Evolutionary conservation across 2,329 filamentous ascomycete genomes (phyloP).

Genomic region (Fusarium sp.): DNA sequence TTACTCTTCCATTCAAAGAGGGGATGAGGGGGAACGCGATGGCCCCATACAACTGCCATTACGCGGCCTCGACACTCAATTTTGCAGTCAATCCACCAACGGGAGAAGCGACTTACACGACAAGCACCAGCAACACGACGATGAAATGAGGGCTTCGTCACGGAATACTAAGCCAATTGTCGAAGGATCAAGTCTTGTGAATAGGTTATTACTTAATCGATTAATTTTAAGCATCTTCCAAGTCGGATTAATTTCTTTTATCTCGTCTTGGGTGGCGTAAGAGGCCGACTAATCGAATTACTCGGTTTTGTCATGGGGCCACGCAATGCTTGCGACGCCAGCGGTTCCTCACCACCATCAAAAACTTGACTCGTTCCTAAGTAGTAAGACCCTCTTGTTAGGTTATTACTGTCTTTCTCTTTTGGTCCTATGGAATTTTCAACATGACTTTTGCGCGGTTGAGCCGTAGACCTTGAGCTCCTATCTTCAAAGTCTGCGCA

Average conservation of each 20-base stretch:
- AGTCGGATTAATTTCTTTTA: background rate
- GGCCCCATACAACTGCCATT: slow-evolving; percentile 31
- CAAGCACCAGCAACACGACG: slow-evolving; percentile 1
- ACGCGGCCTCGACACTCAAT: slow-evolving; percentile 33
- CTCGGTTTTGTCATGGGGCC: slow-evolving; percentile 51
- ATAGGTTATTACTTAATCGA: background rate
- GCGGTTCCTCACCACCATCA: slow-evolving; percentile 22
- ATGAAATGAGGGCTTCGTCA: slow-evolving; percentile 8
- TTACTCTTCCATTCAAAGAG: slow-evolving; percentile 14
- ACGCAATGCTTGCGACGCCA: slow-evolving; percentile 56
- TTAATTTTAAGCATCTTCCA: background rate
- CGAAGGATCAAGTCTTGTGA: background rate
- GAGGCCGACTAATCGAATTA: slow-evolving; percentile 43
- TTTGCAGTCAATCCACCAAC: slow-evolving; percentile 13
- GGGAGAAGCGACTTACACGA: slow-evolving; percentile 20
- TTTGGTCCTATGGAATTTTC: background rate
- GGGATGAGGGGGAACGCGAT: slow-evolving; percentile 11
- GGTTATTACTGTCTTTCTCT: background rate
- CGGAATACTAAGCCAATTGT: background rate
- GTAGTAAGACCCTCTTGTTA: background rate
- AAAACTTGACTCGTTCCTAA: slow-evolving; percentile 28
- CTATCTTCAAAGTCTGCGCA: slow-evolving; percentile 22
- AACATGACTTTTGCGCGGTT: slow-evolving; percentile 26
- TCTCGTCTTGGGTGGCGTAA: slow-evolving; percentile 40
- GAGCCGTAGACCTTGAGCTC: slow-evolving; percentile 9